Evolutionary conservation across 2,329 filamentous ascomycete species (phyloP).

Genomic region (Trichothecium roseum): DNA sequence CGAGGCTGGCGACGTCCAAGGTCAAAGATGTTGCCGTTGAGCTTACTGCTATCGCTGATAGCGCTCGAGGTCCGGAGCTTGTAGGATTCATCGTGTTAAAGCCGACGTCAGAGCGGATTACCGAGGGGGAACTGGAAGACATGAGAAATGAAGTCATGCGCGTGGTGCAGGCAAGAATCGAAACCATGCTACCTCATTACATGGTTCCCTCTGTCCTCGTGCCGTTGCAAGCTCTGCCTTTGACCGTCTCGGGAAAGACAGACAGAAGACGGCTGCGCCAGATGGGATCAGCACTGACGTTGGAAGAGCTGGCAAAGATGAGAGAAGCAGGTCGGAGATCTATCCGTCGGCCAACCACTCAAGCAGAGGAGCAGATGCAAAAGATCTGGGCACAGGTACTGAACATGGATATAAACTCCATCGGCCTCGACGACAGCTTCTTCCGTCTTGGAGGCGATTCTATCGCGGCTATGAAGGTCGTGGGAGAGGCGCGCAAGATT

Average conservation of each 20-base stretch:
- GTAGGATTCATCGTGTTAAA: too few species aligned
- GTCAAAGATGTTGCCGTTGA: constrained; percentile 7
- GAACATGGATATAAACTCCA: constrained; percentile 16
- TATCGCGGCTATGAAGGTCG: constrained; percentile 29
- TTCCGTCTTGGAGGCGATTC: constrained; percentile 38
- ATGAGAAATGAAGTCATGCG: too few species aligned
- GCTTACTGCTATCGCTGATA: too few species aligned
- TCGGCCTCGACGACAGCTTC: constrained; percentile 33
- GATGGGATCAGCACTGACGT: too few species aligned
- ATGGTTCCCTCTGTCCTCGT: neutral
- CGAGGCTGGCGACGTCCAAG: too few species aligned
- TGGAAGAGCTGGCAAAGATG: too few species aligned
- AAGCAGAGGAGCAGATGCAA: constrained; percentile 12
- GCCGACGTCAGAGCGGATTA: too few species aligned
- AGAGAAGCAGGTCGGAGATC: too few species aligned
- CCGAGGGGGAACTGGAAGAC: too few species aligned
- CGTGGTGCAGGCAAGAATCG: too few species aligned
- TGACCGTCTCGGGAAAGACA: neutral
- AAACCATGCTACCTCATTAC: neutral
- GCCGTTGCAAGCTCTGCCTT: neutral
- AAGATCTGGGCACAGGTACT: constrained; percentile 24
- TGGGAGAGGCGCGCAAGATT: constrained; percentile 7
- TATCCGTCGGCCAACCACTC: neutral
- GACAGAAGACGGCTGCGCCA: too few species aligned
- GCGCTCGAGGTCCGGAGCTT: too few species aligned